phyloP scores from a whole-genome alignment of 345 rosid genomes.

The Gossypium sturtianum region DNA sequence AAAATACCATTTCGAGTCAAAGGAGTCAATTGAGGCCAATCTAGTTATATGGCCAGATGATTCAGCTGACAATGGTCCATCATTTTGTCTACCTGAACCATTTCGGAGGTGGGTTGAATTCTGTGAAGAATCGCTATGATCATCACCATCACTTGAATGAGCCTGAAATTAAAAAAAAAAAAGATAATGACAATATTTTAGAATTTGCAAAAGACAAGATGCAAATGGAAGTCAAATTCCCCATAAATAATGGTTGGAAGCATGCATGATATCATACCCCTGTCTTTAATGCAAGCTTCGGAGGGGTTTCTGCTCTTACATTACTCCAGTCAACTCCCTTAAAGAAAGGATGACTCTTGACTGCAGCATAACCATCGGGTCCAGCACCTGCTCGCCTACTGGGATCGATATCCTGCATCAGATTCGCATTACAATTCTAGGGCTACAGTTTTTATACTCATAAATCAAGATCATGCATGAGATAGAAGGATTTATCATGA shows the following conservation, averaged over 20 bases:
- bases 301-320: constrained; percentile 67
- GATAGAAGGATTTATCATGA: background rate
- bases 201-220: background rate
- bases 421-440: constrained; percentile 2
- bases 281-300: constrained; percentile 68
- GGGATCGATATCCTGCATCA: constrained; percentile 79
- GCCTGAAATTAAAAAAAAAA: constrained; percentile 28
- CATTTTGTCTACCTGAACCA: constrained; percentile 40
- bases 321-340: constrained; percentile 81
- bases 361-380: constrained; percentile 64
- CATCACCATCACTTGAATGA: constrained; percentile 55
- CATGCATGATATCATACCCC: constrained; percentile 31
- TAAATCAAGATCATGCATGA: background rate
- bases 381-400: constrained; percentile 94
- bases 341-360: constrained; percentile 53
- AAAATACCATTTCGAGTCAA: constrained; percentile 91
- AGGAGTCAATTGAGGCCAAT: constrained; percentile 97
- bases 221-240: constrained; percentile 7
- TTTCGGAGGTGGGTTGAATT: constrained; percentile 71
- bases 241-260: background rate
- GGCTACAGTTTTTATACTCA: background rate
- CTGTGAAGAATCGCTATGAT: constrained; percentile 56
- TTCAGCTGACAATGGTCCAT: constrained; percentile 58
- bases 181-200: background rate
- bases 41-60: constrained; percentile 65